Evolutionary conservation across 768 basidiomycete genomes (phyloP).

Genomic region (Tylopilus sp.): DNA sequence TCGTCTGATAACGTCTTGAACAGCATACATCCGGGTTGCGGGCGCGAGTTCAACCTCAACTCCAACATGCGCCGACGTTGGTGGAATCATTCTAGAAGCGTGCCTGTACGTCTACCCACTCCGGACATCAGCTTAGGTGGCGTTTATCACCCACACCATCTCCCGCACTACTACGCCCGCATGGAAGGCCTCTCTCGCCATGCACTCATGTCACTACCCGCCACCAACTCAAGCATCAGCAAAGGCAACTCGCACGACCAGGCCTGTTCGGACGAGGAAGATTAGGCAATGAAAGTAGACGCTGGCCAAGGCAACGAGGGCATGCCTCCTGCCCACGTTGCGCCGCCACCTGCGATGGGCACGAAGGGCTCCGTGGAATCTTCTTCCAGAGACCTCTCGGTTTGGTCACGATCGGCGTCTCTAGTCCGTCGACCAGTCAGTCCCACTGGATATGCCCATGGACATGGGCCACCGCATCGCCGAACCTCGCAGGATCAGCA

Average conservation of each 20-base stretch:
- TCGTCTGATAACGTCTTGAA: constrained; percentile 14
- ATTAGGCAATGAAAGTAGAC: constrained; percentile 27
- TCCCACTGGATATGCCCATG: constrained; percentile 8
- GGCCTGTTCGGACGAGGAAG: constrained; percentile 25
- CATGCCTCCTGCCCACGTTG: constrained; percentile 8
- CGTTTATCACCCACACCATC: constrained; percentile 16
- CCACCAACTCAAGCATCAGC: constrained; percentile 28
- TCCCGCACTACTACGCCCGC: constrained; percentile 6
- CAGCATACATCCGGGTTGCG: constrained; percentile 77
- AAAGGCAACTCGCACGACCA: constrained; percentile 31
- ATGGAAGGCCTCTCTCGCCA: constrained; percentile 7
- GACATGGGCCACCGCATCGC: constrained; percentile 14
- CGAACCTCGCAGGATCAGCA: constrained; percentile 19
- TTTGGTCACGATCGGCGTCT: constrained; percentile 27
- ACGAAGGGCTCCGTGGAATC: constrained; percentile 20
- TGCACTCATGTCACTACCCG: constrained; percentile 28
- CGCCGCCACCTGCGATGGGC: too few relatives aligned
- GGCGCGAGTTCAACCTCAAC: constrained; percentile 77
- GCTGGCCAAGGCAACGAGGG: constrained; percentile 8
- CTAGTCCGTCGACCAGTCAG: constrained; percentile 16
- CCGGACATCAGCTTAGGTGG: constrained; percentile 9
- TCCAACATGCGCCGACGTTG: constrained; percentile 83
- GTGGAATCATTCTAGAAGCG: constrained; percentile 53
- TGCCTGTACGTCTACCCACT: constrained; percentile 22
- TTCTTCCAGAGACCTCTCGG: constrained; percentile 22